Evolutionary conservation across 352 stramenopile genomes (phyloP), one percentile per base, ranked within the genome.

Genomic region (Aphanomyces cochlioides): DNA sequence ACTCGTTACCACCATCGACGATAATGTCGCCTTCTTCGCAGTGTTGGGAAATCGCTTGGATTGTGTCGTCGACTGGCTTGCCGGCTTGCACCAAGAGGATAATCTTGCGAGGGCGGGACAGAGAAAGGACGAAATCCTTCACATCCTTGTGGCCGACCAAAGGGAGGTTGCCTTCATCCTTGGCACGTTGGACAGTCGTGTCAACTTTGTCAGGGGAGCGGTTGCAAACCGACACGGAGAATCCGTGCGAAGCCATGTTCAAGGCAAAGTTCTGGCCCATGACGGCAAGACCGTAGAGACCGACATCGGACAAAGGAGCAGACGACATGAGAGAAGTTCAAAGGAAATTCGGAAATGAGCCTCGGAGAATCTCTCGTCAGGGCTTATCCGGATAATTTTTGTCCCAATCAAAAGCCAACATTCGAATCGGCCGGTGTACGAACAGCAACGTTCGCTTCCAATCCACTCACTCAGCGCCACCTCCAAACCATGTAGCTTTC

Each of bases 211-310:
- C 84, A 4, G 92, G 88, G 66, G 96, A 98, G 67, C 97, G 92
- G 84, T 99, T 99, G 79, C 92, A 98, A 40, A 99, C 97, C 57
- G 92, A 97, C 61, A 97, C 90, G 57, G 83, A 88, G 86, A 99
- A 99, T 74, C 97, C 97, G 75, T 99, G 93, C 64, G 88, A 92
- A 5, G 96, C 97, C 87, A 99, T 99, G 88, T 99, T 99, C 50
- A 99, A 88, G 21, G 97, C 97, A 76, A 99, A 99, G 83, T 99
- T 99, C 83, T 99, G 95, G 70, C 97, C 95, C 95, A 98, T 98
- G 68, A 98, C 92, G 72, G 89, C 92, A 67, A 98, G 77, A 66
- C 93, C 92, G 83, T 89, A 96, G 72, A 96, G 88, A 66, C 90
- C 91, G 73, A 97, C 80, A 73, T 94, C 80, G 60, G 83, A 88